Conservation (phyloP, 768 basidiomycete species). For the Bullera alba region DNA sequence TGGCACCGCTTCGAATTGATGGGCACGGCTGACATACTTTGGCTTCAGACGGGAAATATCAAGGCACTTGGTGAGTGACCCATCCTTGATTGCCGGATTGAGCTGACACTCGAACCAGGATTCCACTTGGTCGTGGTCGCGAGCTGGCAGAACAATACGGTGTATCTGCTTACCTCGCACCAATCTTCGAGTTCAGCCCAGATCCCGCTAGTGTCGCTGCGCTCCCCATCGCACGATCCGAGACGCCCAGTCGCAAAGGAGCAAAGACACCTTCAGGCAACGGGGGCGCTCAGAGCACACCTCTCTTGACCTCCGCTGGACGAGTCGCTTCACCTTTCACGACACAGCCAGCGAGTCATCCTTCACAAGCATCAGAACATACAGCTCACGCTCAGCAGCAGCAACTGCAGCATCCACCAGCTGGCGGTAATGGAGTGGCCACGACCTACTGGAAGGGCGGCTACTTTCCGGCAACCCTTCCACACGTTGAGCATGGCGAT, state of each 20-base stretch:
- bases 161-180: conserved; percentile 75
- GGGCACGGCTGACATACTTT: background rate
- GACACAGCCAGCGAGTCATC: too few species aligned
- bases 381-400: conserved; percentile 13
- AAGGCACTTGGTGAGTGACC: conserved; percentile 82
- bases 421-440: conserved; percentile 10
- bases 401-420: conserved; percentile 2
- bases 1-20: background rate
- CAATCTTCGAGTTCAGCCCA: conserved; percentile 91
- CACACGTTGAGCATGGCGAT: too few species aligned
- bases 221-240: conserved; percentile 54
- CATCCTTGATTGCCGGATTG: background rate
- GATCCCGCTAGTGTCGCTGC: conserved; percentile 61
- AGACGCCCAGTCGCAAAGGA: conserved; percentile 53
- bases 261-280: conserved; percentile 30
- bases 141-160: conserved; percentile 89
- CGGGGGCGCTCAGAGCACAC: conserved; percentile 13
- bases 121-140: conserved; percentile 86
- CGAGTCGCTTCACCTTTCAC: conserved; percentile 41
- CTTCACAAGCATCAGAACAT: conserved; percentile 13
- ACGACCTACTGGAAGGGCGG: conserved; percentile 9
- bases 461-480: background rate
- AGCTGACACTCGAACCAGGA: conserved; percentile 54
- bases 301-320: conserved; percentile 9
- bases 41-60: conserved; percentile 74